Evolutionary conservation across 1,284 basidiomycete genomes (phyloP).

Genomic region (Irpex lacteus): DNA sequence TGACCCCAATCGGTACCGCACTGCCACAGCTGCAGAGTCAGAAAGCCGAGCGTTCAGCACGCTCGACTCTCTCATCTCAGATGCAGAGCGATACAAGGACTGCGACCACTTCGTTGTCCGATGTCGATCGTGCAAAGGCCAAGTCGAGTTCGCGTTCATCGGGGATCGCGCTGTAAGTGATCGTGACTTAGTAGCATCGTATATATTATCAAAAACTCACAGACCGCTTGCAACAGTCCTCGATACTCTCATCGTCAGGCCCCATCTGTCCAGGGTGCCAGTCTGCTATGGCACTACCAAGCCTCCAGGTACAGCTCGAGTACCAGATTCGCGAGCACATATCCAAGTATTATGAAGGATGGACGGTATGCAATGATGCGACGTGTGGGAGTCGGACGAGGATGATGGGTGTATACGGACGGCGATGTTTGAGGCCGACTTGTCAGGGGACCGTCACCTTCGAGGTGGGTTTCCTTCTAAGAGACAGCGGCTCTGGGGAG

Average conservation of each 20-base stretch:
- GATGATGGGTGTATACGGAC: slow-evolving; percentile 90
- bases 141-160: slow-evolving; percentile 65
- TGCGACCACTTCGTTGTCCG: slow-evolving; percentile 66
- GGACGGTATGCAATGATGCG: slow-evolving; percentile 85
- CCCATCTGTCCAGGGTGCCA: slow-evolving; percentile 65
- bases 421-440: slow-evolving; percentile 65
- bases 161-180: slow-evolving; percentile 58
- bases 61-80: slow-evolving; percentile 89
- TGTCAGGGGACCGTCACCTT: slow-evolving; percentile 73
- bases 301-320: slow-evolving; percentile 84
- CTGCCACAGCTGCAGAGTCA: slow-evolving; percentile 37
- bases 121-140: slow-evolving; percentile 71
- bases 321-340: slow-evolving; percentile 79
- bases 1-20: slow-evolving; percentile 79
- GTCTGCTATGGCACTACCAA: slow-evolving; percentile 49
- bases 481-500: background rate
- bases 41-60: slow-evolving; percentile 76
- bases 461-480: slow-evolving; percentile 49
- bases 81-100: slow-evolving; percentile 84
- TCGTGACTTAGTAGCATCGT: background rate
- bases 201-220: background rate
- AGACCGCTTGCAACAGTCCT: slow-evolving; percentile 31
- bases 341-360: slow-evolving; percentile 84
- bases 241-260: slow-evolving; percentile 49
- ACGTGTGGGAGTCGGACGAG: slow-evolving; percentile 85